These are phyloP conservation scores for Tephrocybe sp. DNA, from an alignment of 768 basidiomycete genomes.

Conservation along the genomic window DNA sequence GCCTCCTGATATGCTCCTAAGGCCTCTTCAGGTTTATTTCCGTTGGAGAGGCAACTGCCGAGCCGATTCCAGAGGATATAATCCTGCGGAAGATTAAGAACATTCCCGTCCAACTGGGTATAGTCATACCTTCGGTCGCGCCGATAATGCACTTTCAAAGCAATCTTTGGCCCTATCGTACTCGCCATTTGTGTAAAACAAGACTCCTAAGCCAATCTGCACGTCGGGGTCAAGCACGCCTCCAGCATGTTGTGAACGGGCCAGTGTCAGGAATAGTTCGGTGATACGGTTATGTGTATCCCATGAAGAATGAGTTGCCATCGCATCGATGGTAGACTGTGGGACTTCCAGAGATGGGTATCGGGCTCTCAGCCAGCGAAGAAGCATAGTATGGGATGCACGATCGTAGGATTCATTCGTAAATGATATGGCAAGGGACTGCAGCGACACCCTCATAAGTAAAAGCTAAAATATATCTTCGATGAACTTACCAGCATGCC, in stretches of 20 bases:
- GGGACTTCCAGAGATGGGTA: conserved; percentile 56
- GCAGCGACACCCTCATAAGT: conserved; percentile 11
- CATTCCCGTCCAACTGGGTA: not conserved
- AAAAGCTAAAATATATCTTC: not conserved
- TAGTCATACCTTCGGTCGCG: conserved; percentile 56
- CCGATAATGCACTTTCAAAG: conserved; percentile 83
- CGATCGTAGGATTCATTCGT: conserved; percentile 92
- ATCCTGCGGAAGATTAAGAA: conserved; percentile 45
- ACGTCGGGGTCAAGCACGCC: conserved; percentile 83
- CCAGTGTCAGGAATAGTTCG: conserved; percentile 78
- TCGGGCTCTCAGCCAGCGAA: conserved; percentile 77
- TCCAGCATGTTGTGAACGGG: conserved; percentile 75
- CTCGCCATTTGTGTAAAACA: conserved; percentile 86
- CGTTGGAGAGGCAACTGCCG: conserved; percentile 93
- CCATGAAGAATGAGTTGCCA: conserved; percentile 67
- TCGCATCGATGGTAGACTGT: conserved; percentile 52
- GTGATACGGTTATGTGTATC: conserved; percentile 77
- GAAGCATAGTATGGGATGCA: conserved; percentile 80
- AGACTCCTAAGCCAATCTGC: conserved; percentile 88
- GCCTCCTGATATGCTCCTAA: conserved; percentile 88
- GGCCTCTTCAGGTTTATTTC: conserved; percentile 91
- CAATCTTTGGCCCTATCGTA: conserved; percentile 93
- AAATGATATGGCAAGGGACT: conserved; percentile 95
- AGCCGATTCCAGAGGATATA: conserved; percentile 95
- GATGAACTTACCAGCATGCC: conserved; percentile 67